Evolutionary conservation across 306 rosid genomes (phyloP).

Genomic region (Psophocarpus tetragonolobus): DNA sequence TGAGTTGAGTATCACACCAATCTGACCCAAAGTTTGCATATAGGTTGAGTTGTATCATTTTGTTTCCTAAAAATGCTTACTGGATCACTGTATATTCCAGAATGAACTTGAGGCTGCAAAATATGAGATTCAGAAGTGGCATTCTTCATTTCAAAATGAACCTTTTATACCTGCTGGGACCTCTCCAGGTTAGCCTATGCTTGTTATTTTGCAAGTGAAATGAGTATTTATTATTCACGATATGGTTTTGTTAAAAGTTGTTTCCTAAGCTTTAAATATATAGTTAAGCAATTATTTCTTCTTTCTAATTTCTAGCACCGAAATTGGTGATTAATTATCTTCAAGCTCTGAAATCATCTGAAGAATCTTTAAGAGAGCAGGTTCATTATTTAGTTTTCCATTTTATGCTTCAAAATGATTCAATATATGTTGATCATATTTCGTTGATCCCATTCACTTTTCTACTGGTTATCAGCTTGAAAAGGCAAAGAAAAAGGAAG

Average conservation of each 20-base stretch:
- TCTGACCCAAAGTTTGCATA: neutral
- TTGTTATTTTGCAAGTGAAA: neutral
- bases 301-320: constrained; percentile 53
- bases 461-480: constrained; percentile 62
- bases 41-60: constrained; percentile 10
- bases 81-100: constrained; percentile 46
- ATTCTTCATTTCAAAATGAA: constrained; percentile 70
- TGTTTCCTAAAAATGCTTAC: neutral
- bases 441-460: constrained; percentile 24
- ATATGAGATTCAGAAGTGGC: constrained; percentile 80
- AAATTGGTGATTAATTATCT: constrained; percentile 73
- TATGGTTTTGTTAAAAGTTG: neutral
- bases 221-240: neutral
- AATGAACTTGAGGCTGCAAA: constrained; percentile 75
- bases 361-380: constrained; percentile 90
- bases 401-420: constrained; percentile 9
- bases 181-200: constrained; percentile 64
- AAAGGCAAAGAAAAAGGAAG: constrained; percentile 97
- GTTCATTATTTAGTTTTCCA: constrained; percentile 39
- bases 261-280: constrained; percentile 2
- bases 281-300: constrained; percentile 19
- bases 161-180: constrained; percentile 69
- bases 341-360: constrained; percentile 78
- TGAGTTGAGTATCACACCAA: neutral
- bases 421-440: constrained; percentile 11